Evolutionary conservation across 768 basidiomycete species (phyloP), one percentile per base, ranked within the genome.

Genomic region (Psilocybe tampanensis): DNA sequence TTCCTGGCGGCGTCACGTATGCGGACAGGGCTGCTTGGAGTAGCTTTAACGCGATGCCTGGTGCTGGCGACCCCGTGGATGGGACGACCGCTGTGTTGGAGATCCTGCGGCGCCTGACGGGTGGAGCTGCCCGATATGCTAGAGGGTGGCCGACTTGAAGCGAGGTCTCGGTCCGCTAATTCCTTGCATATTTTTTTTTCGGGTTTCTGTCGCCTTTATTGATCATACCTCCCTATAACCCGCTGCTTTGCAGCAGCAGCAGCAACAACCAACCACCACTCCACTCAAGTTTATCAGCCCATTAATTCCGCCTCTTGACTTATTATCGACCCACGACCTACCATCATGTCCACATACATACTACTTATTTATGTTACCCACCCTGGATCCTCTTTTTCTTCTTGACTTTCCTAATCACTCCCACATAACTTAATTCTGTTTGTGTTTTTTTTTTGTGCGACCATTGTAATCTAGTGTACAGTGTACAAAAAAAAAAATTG

Each of bases 11-110:
- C 1, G 76, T 86, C 39, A 87, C 86, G 32, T 85, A 85, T 60
- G 88, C 90, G 63, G 91, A 94, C 64, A 86, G 91, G 11, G 78
- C 82, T 8, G 88, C 88, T 23, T 94, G 92, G 92, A 78, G 78
- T 54, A 88, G 85, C 68, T 92, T 90, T 72, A 92, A 93, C 66
- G 74, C 82, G 11, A 80, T 94, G 75, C 82, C 83, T 48, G 82
- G 79, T 9, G 80, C 78, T 0, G 89, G 89, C 0, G 90, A 92
- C 61, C 55, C 74, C 19, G 72, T 75, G 12, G 86, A 86, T 60
- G 79, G 82, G 32, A 82, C 86, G 1, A 76, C 80, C 18, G 81
- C 81, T 11, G 77, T 91, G 44, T 91, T 89, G 89, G 82, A 74
- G 57, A 78, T 91, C 61, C 64, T 93, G 51, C 89, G 88, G 12